Base-by-base conservation (phyloP, 2,329 filamentous ascomycete species). In the Aspergillus phoenicis region DNA sequence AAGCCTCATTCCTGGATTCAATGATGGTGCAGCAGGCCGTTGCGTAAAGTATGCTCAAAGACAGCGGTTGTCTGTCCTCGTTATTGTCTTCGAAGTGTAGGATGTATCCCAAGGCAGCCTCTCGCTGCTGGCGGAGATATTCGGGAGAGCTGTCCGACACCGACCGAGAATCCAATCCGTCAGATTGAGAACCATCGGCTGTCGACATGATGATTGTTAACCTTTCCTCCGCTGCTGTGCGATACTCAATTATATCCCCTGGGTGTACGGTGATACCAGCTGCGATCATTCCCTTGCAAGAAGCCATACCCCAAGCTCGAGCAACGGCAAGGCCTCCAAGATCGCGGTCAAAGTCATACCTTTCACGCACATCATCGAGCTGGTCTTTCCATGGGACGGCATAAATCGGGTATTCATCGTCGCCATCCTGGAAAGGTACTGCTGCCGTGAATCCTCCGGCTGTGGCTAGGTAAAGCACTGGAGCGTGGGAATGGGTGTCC, bases 171-270 rank as follows among this genome's bases (percentile, higher is more conserved):
- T 30, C 15, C 3, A 58, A 13, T 11, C 33, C 28, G 15, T 60
- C 55, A 6, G 30, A 33, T 52, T 64, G 39, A 11, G 17, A 33
- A 10, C 65, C 30, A 10, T 63, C 61, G 20, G 68, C 66, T 3
- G 65, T 63, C 1, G 69, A 68, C 59, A 81, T 78, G 1, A 77
- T 60, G 8, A 84, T 64, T 0, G 69, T 76, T 1, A 75, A 71
- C n/a, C 72, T 71, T 57, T 84, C 79, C 26, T 82, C 78, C 3
- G 79, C 77, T 7, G 77, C 71, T 6, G 82, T 82, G 0, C 79
- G 78, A 67, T 87, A 87, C 62, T 87, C 83, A 13, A 86, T 74
- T 74, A 84, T 82, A 67, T 87, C 82, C 4, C 80, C 83, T 0
- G 85, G 85, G 68, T 88, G 84, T 28, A 84, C 66, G 2, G 81